phyloP scores from a whole-genome alignment of 768 basidiomycete genomes.

The Strobilomyces dryophilus region DNA sequence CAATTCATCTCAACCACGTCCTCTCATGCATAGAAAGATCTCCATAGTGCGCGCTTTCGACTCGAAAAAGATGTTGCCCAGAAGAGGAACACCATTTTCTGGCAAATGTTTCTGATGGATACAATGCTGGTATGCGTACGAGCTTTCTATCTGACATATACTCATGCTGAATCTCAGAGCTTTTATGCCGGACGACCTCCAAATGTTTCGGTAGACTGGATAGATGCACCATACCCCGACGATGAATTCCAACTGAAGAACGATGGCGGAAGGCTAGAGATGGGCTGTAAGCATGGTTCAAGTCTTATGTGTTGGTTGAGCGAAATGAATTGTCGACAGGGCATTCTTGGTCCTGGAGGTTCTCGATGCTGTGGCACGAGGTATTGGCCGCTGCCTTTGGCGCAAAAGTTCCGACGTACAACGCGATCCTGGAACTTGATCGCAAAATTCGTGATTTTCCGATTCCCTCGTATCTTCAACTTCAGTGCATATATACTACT shows the following conservation, averaged over 20 bases:
- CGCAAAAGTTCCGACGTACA: constrained; percentile 48
- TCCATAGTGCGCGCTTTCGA: constrained; percentile 59
- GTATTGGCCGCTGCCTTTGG: constrained; percentile 51
- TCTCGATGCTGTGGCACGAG: constrained; percentile 47
- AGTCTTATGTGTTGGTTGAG: not conserved
- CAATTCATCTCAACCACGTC: not conserved
- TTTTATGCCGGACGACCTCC: constrained; percentile 60
- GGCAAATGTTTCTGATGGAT: constrained; percentile 64
- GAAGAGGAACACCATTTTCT: constrained; percentile 56
- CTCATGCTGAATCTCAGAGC: constrained; percentile 37
- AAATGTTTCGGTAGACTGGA: constrained; percentile 45
- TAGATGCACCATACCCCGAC: constrained; percentile 54
- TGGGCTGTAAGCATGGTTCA: constrained; percentile 37
- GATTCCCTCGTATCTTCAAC: constrained; percentile 45
- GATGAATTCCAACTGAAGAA: constrained; percentile 36
- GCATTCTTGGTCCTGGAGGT: constrained; percentile 54
- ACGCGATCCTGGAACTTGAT: constrained; percentile 53
- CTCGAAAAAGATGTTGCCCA: constrained; percentile 42
- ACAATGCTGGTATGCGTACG: constrained; percentile 49
- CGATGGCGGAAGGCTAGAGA: constrained; percentile 34
- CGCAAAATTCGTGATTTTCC: constrained; percentile 57
- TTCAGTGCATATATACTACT: constrained; percentile 22
- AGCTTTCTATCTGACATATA: not conserved
- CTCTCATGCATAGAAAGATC: constrained; percentile 36
- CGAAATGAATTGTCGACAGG: constrained; percentile 32